Base-by-base conservation (phyloP, 2,329 filamentous ascomycete species). In the Pseudogymnoascus sp. region DNA sequence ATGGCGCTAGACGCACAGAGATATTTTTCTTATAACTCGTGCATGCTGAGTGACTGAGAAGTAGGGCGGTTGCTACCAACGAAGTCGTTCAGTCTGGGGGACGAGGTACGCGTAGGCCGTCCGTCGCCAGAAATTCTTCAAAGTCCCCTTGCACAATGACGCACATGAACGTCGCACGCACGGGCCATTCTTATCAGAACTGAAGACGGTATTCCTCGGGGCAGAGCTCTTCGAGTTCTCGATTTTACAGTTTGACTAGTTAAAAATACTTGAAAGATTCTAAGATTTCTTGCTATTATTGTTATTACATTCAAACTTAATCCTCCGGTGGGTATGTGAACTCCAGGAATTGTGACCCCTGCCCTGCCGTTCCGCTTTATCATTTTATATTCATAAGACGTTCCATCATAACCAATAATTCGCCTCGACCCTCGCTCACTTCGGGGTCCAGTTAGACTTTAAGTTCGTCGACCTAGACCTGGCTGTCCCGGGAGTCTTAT, bases 1-100 rank as follows among this genome's bases (percentile, higher is more conserved):
- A 84, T 84, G n/a, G 53, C 60, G 64, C 63, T 40, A 40, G 16
- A 21, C 50, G 50, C 50, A 56, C 50, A 33, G 10, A 26, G 6
- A 37, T 59, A 14, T 24, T 44, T 61, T 61, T 44, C 16, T 38
- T 61, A 61, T 44, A 61, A 11, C 31, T 21, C 21, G 59, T 16
- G 33, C 61, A 59, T 62, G 16, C 61, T 56, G 21, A 19, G 24
- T 33, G 44, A 14, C 33, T 21, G 16, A n/a, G 38, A 21, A 19
- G n/a, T 62, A 31, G 29, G 38, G 26, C 38, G 21, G 33, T 44
- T 40, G 44, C 38, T 31, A 29, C 10, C 4, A 33, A 56, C 19
- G 16, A 33, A 56, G 50, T 19, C 29, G 50, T 56, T 56, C 29
- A 56, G 29, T 56, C 26, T 31, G n/a, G 26, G 7, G 10, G 47